Evolutionary conservation across 1,139 yeast species (phyloP), one percentile per base, ranked within the genome.

Genomic region (Candida sp.): DNA sequence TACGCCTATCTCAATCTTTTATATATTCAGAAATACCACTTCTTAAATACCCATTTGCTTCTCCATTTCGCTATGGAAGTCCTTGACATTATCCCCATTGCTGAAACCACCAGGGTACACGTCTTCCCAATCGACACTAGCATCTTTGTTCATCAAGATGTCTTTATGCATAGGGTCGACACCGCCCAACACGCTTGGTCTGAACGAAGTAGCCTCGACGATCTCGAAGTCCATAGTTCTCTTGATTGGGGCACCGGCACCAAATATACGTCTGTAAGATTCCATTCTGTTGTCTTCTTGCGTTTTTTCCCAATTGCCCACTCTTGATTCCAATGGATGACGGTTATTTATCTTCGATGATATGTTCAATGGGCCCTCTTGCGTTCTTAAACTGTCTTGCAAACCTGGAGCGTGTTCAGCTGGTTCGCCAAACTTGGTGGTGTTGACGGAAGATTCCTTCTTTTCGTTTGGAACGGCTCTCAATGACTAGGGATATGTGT

Each of bases 241-340:
- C 68, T 91, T 87, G 60, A 94, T 85, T 6, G 98, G 97, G 63
- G 90, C 98, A 9, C 96, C 97, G 44, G 96, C 88, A 30, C 99
- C 99, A 68, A 88, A 92, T 27, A 90, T 73, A 57, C 96, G 83
- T 65, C 96, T 83, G 69, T 89, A 86, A 51, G 85, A 84, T 66
- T 92, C 96, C 75, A 92, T 66, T 62, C 85, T 84, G 58, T 88
- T 75, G 41, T 85, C 85, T 46, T 79, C 80, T 64, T 90, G 94
- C 7, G 89, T 86, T 50, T 78, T 77, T 30, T 92, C 96, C 98
- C 98, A 94, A 61, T 85, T 80, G 51, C 73, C 70, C 42, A 94
- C 70, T 60, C 97, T 83, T 9, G 81, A 63, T 66, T 94, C 96
- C 58, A 94, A 77, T 6, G 98, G 98, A 69, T 94, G 99, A 67